phyloP scores from a whole-genome alignment of 2,329 filamentous ascomycete species.

The Xylariaceae sp. region DNA sequence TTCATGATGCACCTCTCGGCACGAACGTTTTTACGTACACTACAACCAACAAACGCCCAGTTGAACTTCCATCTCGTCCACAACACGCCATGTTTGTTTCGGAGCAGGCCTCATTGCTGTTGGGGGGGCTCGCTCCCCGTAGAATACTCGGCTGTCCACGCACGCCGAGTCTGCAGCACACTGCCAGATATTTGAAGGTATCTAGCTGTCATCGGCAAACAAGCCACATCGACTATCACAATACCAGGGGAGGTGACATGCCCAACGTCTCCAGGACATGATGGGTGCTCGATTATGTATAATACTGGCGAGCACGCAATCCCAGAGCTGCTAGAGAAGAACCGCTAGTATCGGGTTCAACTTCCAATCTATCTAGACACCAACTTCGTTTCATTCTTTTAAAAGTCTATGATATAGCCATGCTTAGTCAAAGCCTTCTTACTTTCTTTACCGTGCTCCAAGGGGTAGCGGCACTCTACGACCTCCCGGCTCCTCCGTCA shows the following conservation, averaged over 20 bases:
- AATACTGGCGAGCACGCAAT: conserved; percentile 5
- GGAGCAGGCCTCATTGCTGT: background rate
- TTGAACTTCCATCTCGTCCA: too few relatives aligned
- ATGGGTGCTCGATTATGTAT: background rate
- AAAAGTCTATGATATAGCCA: background rate
- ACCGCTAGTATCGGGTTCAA: background rate
- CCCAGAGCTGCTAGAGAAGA: background rate
- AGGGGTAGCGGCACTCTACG: conserved; percentile 16
- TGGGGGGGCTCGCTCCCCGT: conserved; percentile 16
- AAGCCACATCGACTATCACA: background rate
- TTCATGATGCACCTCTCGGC: too few relatives aligned
- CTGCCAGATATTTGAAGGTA: conserved; percentile 7
- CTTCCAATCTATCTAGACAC: background rate
- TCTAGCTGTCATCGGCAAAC: background rate
- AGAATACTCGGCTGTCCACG: conserved; percentile 14
- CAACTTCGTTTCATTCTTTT: conserved; percentile 7
- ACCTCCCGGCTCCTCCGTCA: conserved; percentile 6
- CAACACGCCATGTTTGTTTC: background rate
- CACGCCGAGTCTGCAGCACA: conserved; percentile 1
- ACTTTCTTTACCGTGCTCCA: conserved; percentile 7
- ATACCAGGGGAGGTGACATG: background rate
- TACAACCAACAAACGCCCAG: too few relatives aligned
- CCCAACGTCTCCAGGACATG: background rate
- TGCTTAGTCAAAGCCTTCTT: conserved; percentile 13
- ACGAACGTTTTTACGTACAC: too few relatives aligned